These are phyloP conservation scores for Fusarium praegraminearum DNA, from an alignment of 2,329 filamentous ascomycete genomes.

Conservation along the genomic window DNA sequence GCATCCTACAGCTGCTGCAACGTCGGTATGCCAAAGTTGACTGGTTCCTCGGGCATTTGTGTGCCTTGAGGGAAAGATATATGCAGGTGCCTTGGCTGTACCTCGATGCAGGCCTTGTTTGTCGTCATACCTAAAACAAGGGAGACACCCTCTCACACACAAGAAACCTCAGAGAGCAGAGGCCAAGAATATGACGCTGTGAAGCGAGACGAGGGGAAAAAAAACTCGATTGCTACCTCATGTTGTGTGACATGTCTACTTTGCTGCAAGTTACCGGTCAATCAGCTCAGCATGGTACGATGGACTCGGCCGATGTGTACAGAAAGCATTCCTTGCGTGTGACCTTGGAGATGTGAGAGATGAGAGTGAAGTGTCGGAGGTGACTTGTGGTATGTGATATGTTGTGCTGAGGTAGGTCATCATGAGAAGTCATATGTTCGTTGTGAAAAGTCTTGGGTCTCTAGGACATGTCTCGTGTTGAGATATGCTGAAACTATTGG, in stretches of 20 bases:
- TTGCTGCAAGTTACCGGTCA: constrained; percentile 15
- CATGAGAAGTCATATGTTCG: constrained; percentile 1
- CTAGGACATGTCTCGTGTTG: not conserved
- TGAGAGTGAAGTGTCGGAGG: not conserved
- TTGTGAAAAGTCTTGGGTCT: not conserved
- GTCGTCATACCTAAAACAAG: constrained; percentile 2
- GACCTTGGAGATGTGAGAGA: not conserved
- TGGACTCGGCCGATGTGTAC: constrained; percentile 17
- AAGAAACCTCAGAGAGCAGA: not conserved
- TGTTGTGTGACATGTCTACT: constrained; percentile 12
- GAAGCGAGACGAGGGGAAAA: not conserved
- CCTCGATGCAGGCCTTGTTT: not conserved
- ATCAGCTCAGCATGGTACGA: constrained; percentile 14
- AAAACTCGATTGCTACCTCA: constrained; percentile 12
- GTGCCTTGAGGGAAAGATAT: constrained; percentile 6
- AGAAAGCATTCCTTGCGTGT: not conserved
- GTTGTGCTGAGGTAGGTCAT: constrained; percentile 6
- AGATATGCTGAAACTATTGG: not conserved
- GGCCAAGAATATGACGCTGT: constrained; percentile 8
- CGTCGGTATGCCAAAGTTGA: not conserved
- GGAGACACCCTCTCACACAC: constrained; percentile 20
- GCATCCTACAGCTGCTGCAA: constrained; percentile 17
- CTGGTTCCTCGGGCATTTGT: not conserved
- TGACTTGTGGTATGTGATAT: constrained; percentile 15
- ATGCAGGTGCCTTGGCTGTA: constrained; percentile 7